Evolutionary conservation across 306 rosid species (phyloP), one percentile per base, ranked within the genome.

Genomic region (Quercus glauca): DNA sequence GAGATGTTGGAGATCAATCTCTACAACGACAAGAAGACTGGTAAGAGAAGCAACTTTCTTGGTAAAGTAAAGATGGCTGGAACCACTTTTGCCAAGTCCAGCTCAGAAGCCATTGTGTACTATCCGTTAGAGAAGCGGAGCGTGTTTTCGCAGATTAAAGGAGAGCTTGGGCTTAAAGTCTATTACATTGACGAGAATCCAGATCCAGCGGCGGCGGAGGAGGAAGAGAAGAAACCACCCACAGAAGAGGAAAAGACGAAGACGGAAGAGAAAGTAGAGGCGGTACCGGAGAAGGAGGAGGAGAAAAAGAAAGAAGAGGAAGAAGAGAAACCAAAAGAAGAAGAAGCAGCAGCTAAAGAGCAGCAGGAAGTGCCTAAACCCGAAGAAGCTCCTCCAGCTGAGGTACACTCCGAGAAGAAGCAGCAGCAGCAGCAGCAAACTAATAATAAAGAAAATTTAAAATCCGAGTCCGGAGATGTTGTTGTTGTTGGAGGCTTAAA

Each of bases 71-170:
- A 94, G 52, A 74, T 94, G 58, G 78, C 93, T 0, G 97, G 94
- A 53, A 78, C 75, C 51, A 84, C 82, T 15, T 86, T 94, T 37
- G 85, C 28, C 0, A 88, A 85, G 71, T 67, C 87, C 0, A 90
- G 91, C 19, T 63, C 87, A 0, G 94, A 89, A 76, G 31, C 82
- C 19, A 60, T 87, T 6, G 89, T 87, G 21, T 92, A 90, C 73
- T 92, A 87, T 82, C 97, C 97, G 18, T 78, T 92, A 21, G 99
- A 94, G 89, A 94, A 94, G 69, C 83, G 97, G 57, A 94, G 97
- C 69, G 97, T 92, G 9, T 92, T 95, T 71, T 92, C 97, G 25
- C 97, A 92, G 86, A 88, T 94, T 77, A 94, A 85, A 73, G 99
- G 97, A 11, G 97, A 94, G 77, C 29, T 94, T 10, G 97, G 97